These are phyloP conservation scores for Aschersonia sp. DNA, from an alignment of 2,329 filamentous ascomycete species.

Conservation along the genomic window DNA sequence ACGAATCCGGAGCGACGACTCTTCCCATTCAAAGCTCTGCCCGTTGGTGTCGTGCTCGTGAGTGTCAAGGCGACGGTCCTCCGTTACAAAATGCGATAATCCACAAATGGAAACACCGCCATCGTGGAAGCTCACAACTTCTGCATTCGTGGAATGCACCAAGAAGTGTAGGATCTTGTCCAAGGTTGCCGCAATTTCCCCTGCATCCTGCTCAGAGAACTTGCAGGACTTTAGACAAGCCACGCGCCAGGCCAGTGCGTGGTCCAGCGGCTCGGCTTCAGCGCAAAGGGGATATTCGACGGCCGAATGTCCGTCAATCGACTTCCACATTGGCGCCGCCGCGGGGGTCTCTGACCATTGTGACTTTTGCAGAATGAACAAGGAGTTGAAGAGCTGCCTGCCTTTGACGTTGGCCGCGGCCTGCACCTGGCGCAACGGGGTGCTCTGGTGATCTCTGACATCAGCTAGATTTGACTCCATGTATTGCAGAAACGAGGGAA, in stretches of 20 bases:
- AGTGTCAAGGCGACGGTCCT: not conserved
- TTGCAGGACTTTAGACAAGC: slow-evolving; percentile 47
- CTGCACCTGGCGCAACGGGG: slow-evolving; percentile 59
- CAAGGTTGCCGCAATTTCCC: slow-evolving; percentile 40
- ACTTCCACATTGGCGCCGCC: slow-evolving; percentile 36
- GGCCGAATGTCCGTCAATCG: slow-evolving; percentile 47
- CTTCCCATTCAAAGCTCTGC: slow-evolving; percentile 15
- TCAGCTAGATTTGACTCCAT: slow-evolving; percentile 56
- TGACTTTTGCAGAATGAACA: slow-evolving; percentile 39
- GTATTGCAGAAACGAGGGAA: slow-evolving; percentile 51
- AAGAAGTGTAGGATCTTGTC: slow-evolving; percentile 45
- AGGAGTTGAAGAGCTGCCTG: slow-evolving; percentile 33
- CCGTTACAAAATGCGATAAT: slow-evolving; percentile 21
- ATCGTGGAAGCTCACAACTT: slow-evolving; percentile 39
- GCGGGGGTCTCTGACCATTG: slow-evolving; percentile 1
- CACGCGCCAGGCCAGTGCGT: slow-evolving; percentile 52
- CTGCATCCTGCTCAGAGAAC: slow-evolving; percentile 28
- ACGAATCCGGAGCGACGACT: slow-evolving; percentile 24
- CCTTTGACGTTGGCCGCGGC: slow-evolving; percentile 20
- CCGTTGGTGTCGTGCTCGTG: not conserved
- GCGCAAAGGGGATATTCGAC: slow-evolving; percentile 74
- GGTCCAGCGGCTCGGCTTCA: slow-evolving; percentile 52
- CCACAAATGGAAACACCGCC: slow-evolving; percentile 50
- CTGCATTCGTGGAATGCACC: slow-evolving; percentile 27
- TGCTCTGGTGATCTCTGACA: slow-evolving; percentile 60